Conservation (phyloP, 2,329 filamentous ascomycete genomes). For the Fusarium torreyae region DNA sequence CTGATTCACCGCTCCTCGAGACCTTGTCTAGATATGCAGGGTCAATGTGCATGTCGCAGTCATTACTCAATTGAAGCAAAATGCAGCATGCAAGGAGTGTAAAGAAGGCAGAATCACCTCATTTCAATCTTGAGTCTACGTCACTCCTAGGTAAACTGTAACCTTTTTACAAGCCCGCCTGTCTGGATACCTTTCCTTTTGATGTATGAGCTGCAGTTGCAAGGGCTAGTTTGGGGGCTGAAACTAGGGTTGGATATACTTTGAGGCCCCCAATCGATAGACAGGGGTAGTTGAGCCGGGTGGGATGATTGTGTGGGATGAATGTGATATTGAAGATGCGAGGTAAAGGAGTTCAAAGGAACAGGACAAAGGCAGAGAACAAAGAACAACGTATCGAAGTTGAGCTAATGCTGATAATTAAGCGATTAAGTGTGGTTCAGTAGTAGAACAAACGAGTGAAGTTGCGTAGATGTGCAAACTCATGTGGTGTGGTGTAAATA, state of each 20-base stretch:
- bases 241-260: background rate
- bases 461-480: too few species aligned
- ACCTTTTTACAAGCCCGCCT: background rate
- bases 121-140: background rate
- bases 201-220: background rate
- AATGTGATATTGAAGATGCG: background rate
- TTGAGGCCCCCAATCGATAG: conserved; percentile 30
- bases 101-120: background rate
- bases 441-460: too few species aligned
- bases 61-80: background rate
- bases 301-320: background rate
- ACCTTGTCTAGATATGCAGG: background rate
- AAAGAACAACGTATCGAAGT: too few species aligned
- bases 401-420: too few species aligned
- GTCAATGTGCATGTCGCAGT: background rate
- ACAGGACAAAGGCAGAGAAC: too few species aligned
- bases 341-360: background rate
- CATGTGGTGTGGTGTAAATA: too few species aligned
- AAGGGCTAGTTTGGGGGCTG: background rate
- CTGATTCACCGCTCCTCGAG: background rate
- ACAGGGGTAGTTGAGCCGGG: conserved; percentile 23
- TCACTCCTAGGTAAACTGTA: background rate
- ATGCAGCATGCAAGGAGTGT: background rate
- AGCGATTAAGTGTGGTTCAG: too few species aligned
- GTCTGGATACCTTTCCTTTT: background rate